These are phyloP conservation scores for Solanum lycopersicoides DNA, from an alignment of 257 asterid genomes.

Conservation along the genomic window DNA sequence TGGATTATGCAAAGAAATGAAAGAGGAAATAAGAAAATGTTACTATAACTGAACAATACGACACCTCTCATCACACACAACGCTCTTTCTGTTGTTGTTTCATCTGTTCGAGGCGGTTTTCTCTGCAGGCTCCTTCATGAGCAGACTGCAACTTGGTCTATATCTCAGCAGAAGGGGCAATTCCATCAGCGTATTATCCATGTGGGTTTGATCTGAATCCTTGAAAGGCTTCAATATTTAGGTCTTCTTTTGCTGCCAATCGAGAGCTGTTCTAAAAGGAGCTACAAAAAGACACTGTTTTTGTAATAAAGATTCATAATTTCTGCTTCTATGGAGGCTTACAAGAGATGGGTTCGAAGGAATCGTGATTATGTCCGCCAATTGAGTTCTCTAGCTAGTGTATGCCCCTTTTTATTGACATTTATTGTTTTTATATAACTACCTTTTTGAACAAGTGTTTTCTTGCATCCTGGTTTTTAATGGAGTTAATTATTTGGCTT, in stretches of 20 bases:
- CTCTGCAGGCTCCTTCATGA: not conserved
- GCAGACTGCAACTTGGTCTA: not conserved
- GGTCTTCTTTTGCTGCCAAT: not conserved
- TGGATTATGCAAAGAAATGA: not conserved
- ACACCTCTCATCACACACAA: not conserved
- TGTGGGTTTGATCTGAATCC: not conserved
- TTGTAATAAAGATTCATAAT: constrained; percentile 6
- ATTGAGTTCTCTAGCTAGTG: constrained; percentile 81
- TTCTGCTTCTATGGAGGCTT: constrained; percentile 62
- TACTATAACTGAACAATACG: not conserved
- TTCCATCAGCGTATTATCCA: not conserved
- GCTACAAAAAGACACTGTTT: not conserved
- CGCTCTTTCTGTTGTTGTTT: not conserved
- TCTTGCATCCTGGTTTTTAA: not conserved
- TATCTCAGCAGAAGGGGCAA: not conserved
- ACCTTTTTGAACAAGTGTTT: not conserved
- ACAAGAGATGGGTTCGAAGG: constrained; percentile 85
- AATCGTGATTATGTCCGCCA: constrained; percentile 74
- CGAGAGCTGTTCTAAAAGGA: not conserved
- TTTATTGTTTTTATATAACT: not conserved
- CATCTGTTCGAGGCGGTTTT: not conserved
- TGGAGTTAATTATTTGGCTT: not conserved
- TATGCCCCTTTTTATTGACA: constrained; percentile 22
- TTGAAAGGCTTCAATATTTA: not conserved
- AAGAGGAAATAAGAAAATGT: not conserved